Evolutionary conservation across 78 protist species (phyloP).

Genomic region (Guillardia theta): DNA sequence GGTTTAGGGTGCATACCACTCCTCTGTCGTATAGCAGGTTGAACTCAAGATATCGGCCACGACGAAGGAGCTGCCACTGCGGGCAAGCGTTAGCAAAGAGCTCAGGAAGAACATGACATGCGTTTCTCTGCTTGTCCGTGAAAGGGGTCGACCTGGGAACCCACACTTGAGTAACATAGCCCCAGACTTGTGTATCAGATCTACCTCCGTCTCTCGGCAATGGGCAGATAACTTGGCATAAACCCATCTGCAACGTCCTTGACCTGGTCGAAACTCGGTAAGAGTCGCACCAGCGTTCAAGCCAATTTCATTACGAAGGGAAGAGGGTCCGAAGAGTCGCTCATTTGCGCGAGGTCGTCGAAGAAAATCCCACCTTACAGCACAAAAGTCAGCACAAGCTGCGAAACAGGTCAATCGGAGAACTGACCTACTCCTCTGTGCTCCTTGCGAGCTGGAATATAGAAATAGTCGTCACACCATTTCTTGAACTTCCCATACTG

Average conservation of each 20-base stretch:
- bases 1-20: not conserved
- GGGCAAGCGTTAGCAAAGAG: not conserved
- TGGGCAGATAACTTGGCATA: not conserved
- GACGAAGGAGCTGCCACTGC: constrained; percentile 40
- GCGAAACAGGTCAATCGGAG: not conserved
- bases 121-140: not conserved
- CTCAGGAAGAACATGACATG: not conserved
- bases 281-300: too few relatives aligned
- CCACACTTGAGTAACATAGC: too few relatives aligned
- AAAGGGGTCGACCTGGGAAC: too few relatives aligned
- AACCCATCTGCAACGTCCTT: not conserved
- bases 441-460: constrained; percentile 57
- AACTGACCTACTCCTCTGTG: constrained; percentile 51
- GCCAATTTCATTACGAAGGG: too few relatives aligned
- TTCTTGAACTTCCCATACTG: constrained; percentile 9
- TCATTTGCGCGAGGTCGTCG: constrained; percentile 32
- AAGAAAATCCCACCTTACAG: constrained; percentile 58
- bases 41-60: constrained; percentile 36
- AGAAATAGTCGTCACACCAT: constrained; percentile 52
- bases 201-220: not conserved
- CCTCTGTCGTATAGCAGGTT: constrained; percentile 40
- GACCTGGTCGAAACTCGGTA: not conserved
- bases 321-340: not conserved
- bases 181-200: too few relatives aligned
- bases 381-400: not conserved